These are phyloP conservation scores for Boletus tylopilopsis DNA, from an alignment of 768 basidiomycete species.

Conservation along the genomic window DNA sequence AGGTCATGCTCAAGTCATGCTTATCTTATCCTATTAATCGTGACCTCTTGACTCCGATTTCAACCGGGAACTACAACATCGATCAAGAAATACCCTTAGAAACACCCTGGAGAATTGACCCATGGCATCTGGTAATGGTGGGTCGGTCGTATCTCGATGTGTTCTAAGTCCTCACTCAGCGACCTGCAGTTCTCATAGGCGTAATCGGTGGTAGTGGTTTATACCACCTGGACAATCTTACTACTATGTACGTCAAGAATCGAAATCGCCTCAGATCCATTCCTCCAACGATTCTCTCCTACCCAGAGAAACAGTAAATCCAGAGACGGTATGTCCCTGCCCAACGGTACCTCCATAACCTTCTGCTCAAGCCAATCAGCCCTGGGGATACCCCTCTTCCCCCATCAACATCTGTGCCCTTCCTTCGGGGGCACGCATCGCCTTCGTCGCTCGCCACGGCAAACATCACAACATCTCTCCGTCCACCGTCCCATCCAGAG, in stretches of 20 bases:
- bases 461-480: constrained; percentile 75
- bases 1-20: no score
- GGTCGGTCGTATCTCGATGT: neutral
- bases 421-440: constrained; percentile 73
- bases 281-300: neutral
- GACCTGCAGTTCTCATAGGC: constrained; percentile 64
- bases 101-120: no score
- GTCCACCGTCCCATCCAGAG: constrained; percentile 76
- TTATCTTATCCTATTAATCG: no score
- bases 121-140: constrained; percentile 21
- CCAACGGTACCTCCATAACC: neutral
- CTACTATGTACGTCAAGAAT: constrained; percentile 81
- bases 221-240: constrained; percentile 91
- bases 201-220: constrained; percentile 92
- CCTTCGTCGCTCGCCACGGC: constrained; percentile 93
- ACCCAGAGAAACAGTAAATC: constrained; percentile 67
- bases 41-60: no score
- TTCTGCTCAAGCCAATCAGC: constrained; percentile 41
- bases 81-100: no score
- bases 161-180: neutral
- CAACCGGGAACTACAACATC: no score
- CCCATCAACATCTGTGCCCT: constrained; percentile 91
- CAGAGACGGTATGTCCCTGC: constrained; percentile 64
- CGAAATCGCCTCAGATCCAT: neutral
- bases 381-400: constrained; percentile 90